Evolutionary conservation across 23 red algal species (phyloP), one percentile per base, ranked within the genome.

Genomic region (Gracilaria domingensis): DNA sequence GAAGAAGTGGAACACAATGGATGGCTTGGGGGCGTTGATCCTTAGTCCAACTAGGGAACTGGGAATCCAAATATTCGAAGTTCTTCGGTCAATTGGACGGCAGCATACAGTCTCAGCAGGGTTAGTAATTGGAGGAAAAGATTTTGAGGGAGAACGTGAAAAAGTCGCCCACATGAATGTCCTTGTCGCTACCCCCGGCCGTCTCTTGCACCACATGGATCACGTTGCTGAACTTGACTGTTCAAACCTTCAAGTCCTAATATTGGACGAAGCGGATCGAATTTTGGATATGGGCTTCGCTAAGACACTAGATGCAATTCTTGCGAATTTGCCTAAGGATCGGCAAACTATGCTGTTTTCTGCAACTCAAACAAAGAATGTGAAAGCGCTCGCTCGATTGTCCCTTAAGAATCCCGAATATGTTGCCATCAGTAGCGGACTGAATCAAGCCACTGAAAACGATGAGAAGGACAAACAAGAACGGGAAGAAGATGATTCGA

Each of bases 181-280:
- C 20, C 91, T 99, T 8, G 90, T 99, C 9, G 97, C 94, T 4
- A 99, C 97, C 4, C 97, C 97, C 28, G 97, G 97, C 0, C 89
- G 97, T 33, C 83, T 99, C 37, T 86, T 99, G 18, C 97, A 99
- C 72, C 97, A 99, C 79, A 91, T 99, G 90, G 97, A 99, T 79
- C 76, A 96, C 62, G 78, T 84, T 57, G 82, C 76, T 11, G 94
- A 95, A 13, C 88, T 99, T 40, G 88, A 83, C 72, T 87, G 85
- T 81, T 79, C 76, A 21, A 85, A 47, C 12, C 69, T 99, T 20
- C 80, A 96, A 85, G 59, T 96, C 53, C 70, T 99, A 53, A 92
- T 96, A 35, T 72, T 99, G 17, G 97, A 99, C 86, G 97, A 99
- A 75, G 97, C 97, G n/a, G 97, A 99, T 66, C 75, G 93, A 35